A percentile compares a stretch with the other conserved stretches of the same genome.
These are phyloP conservation scores for Cocos nucifera DNA, from an alignment of 176 grass and related monocot genomes.

Conservation along the genomic window DNA sequence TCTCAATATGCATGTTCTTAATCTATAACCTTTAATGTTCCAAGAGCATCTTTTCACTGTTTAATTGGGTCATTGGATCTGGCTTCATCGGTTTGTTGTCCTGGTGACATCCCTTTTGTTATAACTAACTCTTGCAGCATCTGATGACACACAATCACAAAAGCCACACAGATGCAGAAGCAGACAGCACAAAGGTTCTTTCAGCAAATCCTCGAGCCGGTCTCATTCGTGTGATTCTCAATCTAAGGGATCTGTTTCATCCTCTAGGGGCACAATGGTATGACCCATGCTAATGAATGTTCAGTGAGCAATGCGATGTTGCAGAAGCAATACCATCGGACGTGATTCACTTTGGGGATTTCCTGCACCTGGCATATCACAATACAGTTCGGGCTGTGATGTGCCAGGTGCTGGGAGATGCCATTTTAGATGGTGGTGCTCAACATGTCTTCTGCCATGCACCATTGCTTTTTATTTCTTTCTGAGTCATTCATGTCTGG, in stretches of 20 bases:
- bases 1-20: no score
- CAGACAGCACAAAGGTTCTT: conserved; percentile 40
- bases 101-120: background rate
- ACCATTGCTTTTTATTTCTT: background rate
- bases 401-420: background rate
- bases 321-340: no score
- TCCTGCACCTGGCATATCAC: background rate
- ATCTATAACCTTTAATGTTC: no score
- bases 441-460: background rate
- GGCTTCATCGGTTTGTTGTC: no score
- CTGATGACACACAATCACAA: conserved; percentile 50
- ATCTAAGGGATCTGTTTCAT: conserved; percentile 52
- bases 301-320: no score
- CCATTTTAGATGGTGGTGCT: background rate
- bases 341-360: background rate
- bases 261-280: conserved; percentile 43
- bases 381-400: background rate
- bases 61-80: no score
- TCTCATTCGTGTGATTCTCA: conserved; percentile 67
- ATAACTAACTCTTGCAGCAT: conserved; percentile 28
- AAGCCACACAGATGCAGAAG: conserved; percentile 52
- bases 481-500: no score
- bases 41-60: no score
- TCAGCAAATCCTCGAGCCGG: conserved; percentile 47
- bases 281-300: conserved; percentile 10